Evolutionary conservation across 306 rosid species (phyloP).

Genomic region (barrel medic (Medicago truncatula)): DNA sequence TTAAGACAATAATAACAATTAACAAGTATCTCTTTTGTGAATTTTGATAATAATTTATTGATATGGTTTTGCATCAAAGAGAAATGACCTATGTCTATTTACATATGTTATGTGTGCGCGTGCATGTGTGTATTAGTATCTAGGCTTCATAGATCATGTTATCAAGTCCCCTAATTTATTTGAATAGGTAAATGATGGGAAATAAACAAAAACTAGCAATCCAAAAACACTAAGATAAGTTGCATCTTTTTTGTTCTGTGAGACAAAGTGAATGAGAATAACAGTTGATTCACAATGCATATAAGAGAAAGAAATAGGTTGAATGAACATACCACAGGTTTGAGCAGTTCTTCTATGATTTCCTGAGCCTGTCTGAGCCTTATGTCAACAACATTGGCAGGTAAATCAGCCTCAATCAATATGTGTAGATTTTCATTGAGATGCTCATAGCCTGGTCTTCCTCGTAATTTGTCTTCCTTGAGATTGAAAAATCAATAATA

Average conservation of each 20-base stretch:
- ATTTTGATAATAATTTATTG: neutral
- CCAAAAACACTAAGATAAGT: neutral
- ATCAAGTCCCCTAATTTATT: neutral
- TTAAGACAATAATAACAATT: too few relatives aligned
- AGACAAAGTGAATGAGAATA: conserved; percentile 29
- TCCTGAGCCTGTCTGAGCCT: conserved; percentile 97
- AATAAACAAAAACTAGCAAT: neutral
- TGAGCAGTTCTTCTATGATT: conserved; percentile 93
- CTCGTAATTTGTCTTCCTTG: conserved; percentile 93
- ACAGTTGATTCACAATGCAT: conserved; percentile 14
- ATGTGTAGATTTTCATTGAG: conserved; percentile 93
- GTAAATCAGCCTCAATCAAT: conserved; percentile 90
- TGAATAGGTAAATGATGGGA: conserved; percentile 17
- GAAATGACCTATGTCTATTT: too few relatives aligned
- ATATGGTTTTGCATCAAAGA: neutral
- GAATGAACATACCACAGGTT: conserved; percentile 81
- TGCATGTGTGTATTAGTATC: too few relatives aligned
- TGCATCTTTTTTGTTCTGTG: conserved; percentile 23
- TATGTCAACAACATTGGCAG: conserved; percentile 80
- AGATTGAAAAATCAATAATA: conserved; percentile 40
- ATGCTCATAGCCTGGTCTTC: conserved; percentile 98
- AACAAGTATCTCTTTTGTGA: too few relatives aligned
- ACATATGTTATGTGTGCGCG: too few relatives aligned
- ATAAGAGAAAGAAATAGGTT: conserved; percentile 23
- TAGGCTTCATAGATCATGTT: neutral